Conservation (phyloP, 306 rosid genomes). For the Trifolium dubium region DNA sequence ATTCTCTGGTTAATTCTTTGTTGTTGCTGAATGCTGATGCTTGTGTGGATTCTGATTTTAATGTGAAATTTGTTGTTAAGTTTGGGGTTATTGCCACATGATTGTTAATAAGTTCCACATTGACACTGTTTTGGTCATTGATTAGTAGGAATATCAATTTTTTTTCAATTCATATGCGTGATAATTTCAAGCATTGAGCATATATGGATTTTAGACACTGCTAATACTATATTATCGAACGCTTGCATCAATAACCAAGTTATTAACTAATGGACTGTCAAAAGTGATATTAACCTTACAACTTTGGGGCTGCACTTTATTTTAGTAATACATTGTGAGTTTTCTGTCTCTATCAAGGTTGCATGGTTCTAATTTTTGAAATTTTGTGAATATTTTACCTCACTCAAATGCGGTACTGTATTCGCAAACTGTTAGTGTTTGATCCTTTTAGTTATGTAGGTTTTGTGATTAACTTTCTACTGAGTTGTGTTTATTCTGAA, state of each 20-base stretch:
- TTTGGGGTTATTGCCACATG: conserved; percentile 28
- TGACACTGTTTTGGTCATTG: conserved; percentile 16
- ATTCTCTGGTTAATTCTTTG: neutral
- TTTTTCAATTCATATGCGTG: conserved; percentile 5
- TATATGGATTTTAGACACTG: neutral
- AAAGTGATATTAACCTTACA: conserved; percentile 10
- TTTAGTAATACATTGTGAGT: neutral
- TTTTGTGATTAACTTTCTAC: conserved; percentile 8
- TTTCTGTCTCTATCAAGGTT: conserved; percentile 18
- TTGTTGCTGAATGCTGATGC: conserved; percentile 13
- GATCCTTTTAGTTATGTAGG: neutral
- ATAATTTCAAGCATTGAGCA: conserved; percentile 1
- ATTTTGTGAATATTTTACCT: neutral
- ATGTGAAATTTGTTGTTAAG: conserved; percentile 16
- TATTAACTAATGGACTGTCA: conserved; percentile 18
- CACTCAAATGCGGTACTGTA: neutral
- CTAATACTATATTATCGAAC: neutral
- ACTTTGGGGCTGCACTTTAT: neutral
- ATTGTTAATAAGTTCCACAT: conserved; percentile 29
- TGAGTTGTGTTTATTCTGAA: neutral
- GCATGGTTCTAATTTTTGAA: conserved; percentile 21
- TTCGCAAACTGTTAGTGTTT: conserved; percentile 1
- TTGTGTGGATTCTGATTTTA: conserved; percentile 13
- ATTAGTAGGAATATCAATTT: conserved; percentile 18
- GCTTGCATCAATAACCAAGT: conserved; percentile 24